A percentile compares a stretch with the other conserved stretches of the same genome.
Evolutionary conservation across 495 filamentous ascomycete genomes (phyloP).

Genomic region (Penicillium coffeae): DNA sequence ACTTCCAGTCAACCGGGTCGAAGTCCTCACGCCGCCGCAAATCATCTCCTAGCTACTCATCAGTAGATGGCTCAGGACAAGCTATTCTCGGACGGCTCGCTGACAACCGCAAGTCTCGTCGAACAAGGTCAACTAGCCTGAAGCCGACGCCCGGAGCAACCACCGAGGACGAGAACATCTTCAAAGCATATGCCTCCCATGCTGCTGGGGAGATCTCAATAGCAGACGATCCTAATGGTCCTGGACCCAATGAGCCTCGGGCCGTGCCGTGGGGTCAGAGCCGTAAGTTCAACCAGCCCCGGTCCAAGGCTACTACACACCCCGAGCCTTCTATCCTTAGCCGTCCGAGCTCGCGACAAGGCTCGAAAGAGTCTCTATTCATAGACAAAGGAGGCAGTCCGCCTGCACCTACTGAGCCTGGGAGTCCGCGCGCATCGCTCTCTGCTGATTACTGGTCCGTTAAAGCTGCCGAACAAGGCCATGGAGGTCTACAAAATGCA

Average conservation of each 20-base stretch:
- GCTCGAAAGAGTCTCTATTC: conserved; percentile 2
- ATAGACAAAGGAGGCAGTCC: conserved; percentile 5
- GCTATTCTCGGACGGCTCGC: conserved; percentile 32
- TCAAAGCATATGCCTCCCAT: conserved; percentile 46
- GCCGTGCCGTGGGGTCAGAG: conserved; percentile 62
- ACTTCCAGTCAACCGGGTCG: conserved; percentile 25
- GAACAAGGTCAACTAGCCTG: conserved; percentile 23
- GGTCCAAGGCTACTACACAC: conserved; percentile 59
- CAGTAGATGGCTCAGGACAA: conserved; percentile 38
- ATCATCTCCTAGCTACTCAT: conserved; percentile 23
- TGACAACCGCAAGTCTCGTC: conserved; percentile 19
- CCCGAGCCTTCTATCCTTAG: conserved; percentile 66
- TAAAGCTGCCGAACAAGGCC: conserved; percentile 77
- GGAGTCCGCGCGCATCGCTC: conserved; percentile 51
- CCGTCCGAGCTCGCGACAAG: conserved; percentile 40
- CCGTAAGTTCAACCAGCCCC: conserved; percentile 64
- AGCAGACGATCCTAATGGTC: conserved; percentile 27
- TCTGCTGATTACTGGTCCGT: conserved; percentile 68
- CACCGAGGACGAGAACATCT: conserved; percentile 54
- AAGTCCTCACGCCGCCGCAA: conserved; percentile 18
- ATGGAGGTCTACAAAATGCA: conserved; percentile 81
- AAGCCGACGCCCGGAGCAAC: conserved; percentile 59
- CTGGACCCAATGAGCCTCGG: conserved; percentile 58
- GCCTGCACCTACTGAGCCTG: conserved; percentile 6
- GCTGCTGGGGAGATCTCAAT: conserved; percentile 22